Evolutionary conservation across 108 stramenopile species (phyloP), one percentile per base, ranked within the genome.

Genomic region (Nitzschia putrida): DNA sequence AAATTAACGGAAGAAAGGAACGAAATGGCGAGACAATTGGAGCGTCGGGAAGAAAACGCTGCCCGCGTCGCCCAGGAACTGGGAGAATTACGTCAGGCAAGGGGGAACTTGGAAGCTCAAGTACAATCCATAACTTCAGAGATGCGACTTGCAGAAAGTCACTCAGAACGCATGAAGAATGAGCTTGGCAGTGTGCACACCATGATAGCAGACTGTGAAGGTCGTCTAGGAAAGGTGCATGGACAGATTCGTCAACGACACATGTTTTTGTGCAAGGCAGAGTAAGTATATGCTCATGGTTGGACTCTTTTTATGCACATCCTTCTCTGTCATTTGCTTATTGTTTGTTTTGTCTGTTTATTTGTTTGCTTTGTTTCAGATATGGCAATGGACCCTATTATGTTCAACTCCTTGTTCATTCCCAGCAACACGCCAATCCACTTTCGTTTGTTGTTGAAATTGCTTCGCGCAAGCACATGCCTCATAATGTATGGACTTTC

Each of bases 401-500:
- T 45, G 44, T 63, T 0, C 61, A 63, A 21, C 10, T 63, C 20
- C 4, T 11, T 38, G 43, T 39, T n/a, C 43, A 44, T 22, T 8
- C 44, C 8, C 61, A 39, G 24, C 20, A 39, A 18, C 20, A 47
- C 22, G 8, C 61, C n/a, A 37, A 59, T 14, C 3, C 29, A 0
- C 3, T 59, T 1, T 59, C 58, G 0, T 71, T 71, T 43, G 59
- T 58, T 9, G 59, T 74, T 8, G 66, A 74, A 42, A 23, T 74
- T 38, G 57, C 66, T 20, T 56, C 73, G 0, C 66, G 67, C 14
- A 41, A 8, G 45, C 25, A 58, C 39, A 58, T 74, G 56, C 73
- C 73, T 11, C 73, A 74, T 29, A 24, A 66, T 21, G 58, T 49
- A 2, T 67, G 47, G 13, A 67, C 66, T 44, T 67, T 74, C 21